phyloP scores from a whole-genome alignment of 169 alveolate genomes.

The Cryptosporidium sp. region DNA sequence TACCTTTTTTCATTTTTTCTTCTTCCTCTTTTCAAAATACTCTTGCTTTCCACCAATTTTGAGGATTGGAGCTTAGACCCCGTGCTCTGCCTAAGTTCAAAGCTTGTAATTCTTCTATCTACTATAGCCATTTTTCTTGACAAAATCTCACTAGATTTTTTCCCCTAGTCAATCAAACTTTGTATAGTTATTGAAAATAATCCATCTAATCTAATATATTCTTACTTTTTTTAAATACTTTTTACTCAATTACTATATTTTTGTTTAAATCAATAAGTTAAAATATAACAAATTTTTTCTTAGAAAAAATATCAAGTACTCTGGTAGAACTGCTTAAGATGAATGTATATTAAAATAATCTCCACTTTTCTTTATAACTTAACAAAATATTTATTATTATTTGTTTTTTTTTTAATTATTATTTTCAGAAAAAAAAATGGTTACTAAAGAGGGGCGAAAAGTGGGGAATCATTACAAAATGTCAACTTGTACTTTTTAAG shows the following conservation, averaged over 20 bases:
- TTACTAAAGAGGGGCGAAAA: background rate
- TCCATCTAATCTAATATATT: background rate
- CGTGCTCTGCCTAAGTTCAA: constrained; percentile 26
- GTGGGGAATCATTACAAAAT: background rate
- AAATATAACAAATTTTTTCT: too few relatives aligned
- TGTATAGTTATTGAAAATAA: too few relatives aligned
- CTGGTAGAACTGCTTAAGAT: background rate
- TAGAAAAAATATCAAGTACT: too few relatives aligned
- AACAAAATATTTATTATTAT: background rate
- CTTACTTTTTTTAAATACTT: background rate
- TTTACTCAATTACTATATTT: too few relatives aligned
- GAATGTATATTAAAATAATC: too few relatives aligned
- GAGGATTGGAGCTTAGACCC: constrained; percentile 16
- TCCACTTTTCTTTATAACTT: background rate
- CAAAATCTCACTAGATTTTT: too few relatives aligned
- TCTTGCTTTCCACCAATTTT: constrained; percentile 20
- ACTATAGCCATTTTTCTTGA: background rate
- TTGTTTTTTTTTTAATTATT: background rate
- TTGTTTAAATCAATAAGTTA: too few relatives aligned
- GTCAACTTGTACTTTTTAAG: background rate
- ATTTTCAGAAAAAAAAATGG: background rate
- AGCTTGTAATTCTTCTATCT: constrained; percentile 32
- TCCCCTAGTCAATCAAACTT: background rate
- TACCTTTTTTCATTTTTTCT: constrained; percentile 34
- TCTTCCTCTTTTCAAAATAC: background rate